Evolutionary conservation across 441 rosid genomes (phyloP), one percentile per base, ranked within the genome.

Genomic region (Eruca vesicaria): DNA sequence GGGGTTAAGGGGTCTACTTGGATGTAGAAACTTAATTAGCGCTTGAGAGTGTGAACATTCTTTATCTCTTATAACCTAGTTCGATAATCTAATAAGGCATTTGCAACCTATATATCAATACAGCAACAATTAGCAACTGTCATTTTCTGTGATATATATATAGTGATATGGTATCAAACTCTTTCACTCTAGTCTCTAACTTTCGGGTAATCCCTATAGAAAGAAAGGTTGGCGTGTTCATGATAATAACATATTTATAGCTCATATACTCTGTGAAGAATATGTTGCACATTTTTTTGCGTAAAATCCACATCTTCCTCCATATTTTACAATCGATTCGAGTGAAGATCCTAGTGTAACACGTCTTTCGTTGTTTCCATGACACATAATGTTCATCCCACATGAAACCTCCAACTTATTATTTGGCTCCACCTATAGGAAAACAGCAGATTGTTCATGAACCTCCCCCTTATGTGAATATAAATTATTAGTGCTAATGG

Each of bases 391-490:
- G 65, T 61, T 61, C 23, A 52, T 9, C 6, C 19, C 14, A 58
- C 45, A 7, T 59, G 36, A n/a, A 29, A 33, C 20, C 21, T 31
- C 18, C 18, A 57, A 26, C 62, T 26, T 26, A 23, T 56, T 56
- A 23, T 63, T 53, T 63, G 57, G 69, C 65, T 55, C 69, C 29
- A 68, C 50, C 26, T 28, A 12, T 52, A 52, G 26, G 59, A 76
- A 68, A 52, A 69, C 52, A 62, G 38, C 70, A 62, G 62, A 69
- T 56, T 38, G 66, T 70, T 76, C 71, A 70, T 76, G 79, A 76
- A 70, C 59, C 75, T 69, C 26, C 41, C 33, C 38, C n/a, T n/a
- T 50, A 48, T 20, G 43, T 60, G 32, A 60, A 60, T 18, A 19
- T 66, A 66, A 9, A 7, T 32, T 60, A 9, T 11, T 32, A 61